These are phyloP conservation scores for Nakazawaea populi DNA, from an alignment of 805 yeast genomes.

Conservation along the genomic window DNA sequence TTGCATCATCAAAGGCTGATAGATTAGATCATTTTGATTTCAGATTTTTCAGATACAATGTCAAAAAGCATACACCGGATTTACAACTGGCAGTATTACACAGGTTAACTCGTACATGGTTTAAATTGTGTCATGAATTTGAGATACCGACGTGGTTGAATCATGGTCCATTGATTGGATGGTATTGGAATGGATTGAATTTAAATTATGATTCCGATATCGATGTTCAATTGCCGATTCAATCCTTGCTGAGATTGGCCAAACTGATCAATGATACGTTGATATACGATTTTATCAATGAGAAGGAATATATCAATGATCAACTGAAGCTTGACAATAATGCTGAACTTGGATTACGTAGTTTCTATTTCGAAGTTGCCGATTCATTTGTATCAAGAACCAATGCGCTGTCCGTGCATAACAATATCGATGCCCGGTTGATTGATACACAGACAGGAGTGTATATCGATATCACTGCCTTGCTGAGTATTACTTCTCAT, in stretches of 20 bases:
- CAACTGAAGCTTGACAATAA: conserved; percentile 14
- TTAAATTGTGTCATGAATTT: conserved; percentile 34
- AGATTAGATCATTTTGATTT: conserved; percentile 1
- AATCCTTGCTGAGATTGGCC: conserved; percentile 36
- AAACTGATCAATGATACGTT: conserved; percentile 42
- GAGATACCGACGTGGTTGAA: conserved; percentile 50
- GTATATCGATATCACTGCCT: conserved; percentile 39
- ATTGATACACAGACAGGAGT: conserved; percentile 44
- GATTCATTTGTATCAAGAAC: conserved; percentile 27
- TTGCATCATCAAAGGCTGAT: background rate
- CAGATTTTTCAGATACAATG: conserved; percentile 1
- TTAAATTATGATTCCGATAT: conserved; percentile 60
- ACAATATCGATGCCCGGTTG: conserved; percentile 50
- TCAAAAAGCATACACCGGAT: background rate
- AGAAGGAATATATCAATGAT: conserved; percentile 2
- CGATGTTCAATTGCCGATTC: conserved; percentile 53
- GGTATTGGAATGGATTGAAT: conserved; percentile 53
- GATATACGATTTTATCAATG: conserved; percentile 31
- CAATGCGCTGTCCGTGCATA: conserved; percentile 37
- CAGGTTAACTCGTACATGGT: conserved; percentile 39
- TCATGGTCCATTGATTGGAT: conserved; percentile 53
- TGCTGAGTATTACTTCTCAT: conserved; percentile 14
- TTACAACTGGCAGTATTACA: conserved; percentile 24
- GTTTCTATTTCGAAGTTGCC: conserved; percentile 26
- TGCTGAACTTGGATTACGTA: conserved; percentile 22